Percentiles rank a stretch among this genome's conserved stretches.
Conservation (phyloP, 306 rosid genomes). For the Vigna radiata region DNA sequence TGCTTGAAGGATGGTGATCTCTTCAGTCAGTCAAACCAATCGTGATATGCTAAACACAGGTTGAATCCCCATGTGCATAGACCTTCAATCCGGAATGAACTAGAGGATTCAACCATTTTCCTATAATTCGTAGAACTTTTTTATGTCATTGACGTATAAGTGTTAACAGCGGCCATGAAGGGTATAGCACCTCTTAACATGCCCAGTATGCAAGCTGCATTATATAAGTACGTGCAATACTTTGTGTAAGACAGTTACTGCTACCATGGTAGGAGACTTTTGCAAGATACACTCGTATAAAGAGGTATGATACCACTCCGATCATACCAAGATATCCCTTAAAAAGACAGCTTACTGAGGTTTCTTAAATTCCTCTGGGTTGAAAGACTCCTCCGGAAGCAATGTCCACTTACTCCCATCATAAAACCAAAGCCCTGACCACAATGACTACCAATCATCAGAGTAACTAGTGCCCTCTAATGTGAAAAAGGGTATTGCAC, state of each 20-base stretch:
- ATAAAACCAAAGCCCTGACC: neutral
- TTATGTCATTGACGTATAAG: too few relatives aligned
- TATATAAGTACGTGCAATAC: neutral
- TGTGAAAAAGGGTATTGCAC: neutral
- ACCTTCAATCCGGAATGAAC: too few relatives aligned
- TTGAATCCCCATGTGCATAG: neutral
- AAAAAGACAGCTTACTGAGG: neutral
- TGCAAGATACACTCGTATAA: neutral
- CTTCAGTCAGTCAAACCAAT: neutral
- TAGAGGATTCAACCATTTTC: neutral
- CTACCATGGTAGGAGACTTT: neutral
- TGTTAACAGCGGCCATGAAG: neutral
- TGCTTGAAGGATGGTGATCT: neutral
- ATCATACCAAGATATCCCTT: neutral
- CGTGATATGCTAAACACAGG: too few relatives aligned
- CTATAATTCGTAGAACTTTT: too few relatives aligned
- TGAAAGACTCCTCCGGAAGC: too few relatives aligned
- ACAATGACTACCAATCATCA: neutral
- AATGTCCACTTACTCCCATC: neutral
- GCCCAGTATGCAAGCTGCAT: neutral
- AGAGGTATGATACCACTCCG: neutral
- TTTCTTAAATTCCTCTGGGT: too few relatives aligned
- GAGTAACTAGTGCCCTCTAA: neutral
- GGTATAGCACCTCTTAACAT: neutral
- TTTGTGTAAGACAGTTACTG: neutral